These are phyloP conservation scores for Nothophytophthora sp. DNA, from an alignment of 352 stramenopile species.

Conservation along the genomic window DNA sequence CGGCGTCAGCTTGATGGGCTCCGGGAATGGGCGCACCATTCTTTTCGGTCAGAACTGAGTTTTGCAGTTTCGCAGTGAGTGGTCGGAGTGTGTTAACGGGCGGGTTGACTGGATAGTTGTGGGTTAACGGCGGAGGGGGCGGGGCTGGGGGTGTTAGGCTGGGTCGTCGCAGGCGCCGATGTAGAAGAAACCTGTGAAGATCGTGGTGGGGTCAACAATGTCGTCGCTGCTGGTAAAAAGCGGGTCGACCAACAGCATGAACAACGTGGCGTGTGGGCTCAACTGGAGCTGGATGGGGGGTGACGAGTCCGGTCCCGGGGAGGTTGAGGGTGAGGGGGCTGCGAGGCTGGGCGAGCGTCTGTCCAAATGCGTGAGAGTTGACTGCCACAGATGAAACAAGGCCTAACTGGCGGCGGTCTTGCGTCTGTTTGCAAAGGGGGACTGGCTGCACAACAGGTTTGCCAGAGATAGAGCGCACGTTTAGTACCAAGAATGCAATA, in stretches of 20 bases:
- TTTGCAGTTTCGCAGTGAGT: conserved; percentile 9
- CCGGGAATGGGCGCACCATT: conserved; percentile 63
- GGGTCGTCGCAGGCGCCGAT: conserved; percentile 90
- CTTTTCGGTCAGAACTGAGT: conserved; percentile 1
- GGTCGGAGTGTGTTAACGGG: neutral
- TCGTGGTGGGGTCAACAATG: conserved; percentile 87
- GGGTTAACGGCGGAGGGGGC: neutral
- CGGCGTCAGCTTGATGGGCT: conserved; percentile 77
- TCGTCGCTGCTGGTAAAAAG: conserved; percentile 77
- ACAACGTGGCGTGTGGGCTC: conserved; percentile 42
- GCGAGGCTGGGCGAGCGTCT: conserved; percentile 8
- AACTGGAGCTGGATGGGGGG: conserved; percentile 16
- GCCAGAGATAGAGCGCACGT: too few relatives aligned
- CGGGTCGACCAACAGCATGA: conserved; percentile 80
- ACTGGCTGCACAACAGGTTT: too few relatives aligned
- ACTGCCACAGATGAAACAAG: neutral
- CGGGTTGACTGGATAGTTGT: neutral
- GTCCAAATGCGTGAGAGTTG: neutral
- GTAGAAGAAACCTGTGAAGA: conserved; percentile 92
- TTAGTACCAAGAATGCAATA: too few relatives aligned
- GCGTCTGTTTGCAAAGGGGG: too few relatives aligned
- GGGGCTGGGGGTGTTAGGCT: conserved; percentile 60
- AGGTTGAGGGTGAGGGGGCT: conserved; percentile 8
- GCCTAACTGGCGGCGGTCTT: too few relatives aligned
- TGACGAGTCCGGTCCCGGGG: conserved; percentile 6